Evolutionary conservation across 352 stramenopile genomes (phyloP), one percentile per base, ranked within the genome.

Genomic region (Saprolegnia diclina): DNA sequence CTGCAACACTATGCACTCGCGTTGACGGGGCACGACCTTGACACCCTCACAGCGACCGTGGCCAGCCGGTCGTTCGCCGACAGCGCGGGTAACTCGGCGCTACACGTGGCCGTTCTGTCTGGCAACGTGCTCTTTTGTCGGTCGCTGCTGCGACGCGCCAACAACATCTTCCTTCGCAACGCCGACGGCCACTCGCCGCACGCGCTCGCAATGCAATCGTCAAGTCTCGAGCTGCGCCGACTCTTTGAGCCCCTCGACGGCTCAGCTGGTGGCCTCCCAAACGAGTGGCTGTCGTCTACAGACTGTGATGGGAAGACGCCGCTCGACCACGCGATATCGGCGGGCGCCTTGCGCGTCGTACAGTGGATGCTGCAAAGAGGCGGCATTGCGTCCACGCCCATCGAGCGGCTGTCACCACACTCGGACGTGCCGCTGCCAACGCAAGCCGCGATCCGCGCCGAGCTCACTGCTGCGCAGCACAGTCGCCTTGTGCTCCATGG

Each of bases 341-440:
- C 63, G 0, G 63, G 50, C 11, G 7, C 29, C 4, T 22, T 57
- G 24, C n/a, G 29, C 13, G 63, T 37, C n/a, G 63, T 55, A 11
- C 42, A 63, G 53, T 62, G 50, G 53, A 69, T 69, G 63, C 42
- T 69, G 13, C 44, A 46, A 5, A n/a, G 62, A 37, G 63, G 63
- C 18, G 63, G 45, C 4, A 40, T 54, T 18, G 11, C 44, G 4
- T 19, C 37, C 0, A 18, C 19, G 57, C 37, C 50, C 18, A 66
- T n/a, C 13, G 13, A 48, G 5, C 46, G 52, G 35, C n/a, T 59
- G 24, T 19, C 35, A 9, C 52, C 52, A 4, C 24, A 22, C 24
- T 59, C 52, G 24, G 52, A 11, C 7, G 42, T 48, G 13, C 42
- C 42, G 42, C 42, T 48, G 42, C 42, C 42, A 48, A 59, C 52